Evolutionary conservation across 2,329 filamentous ascomycete genomes (phyloP).

Genomic region (Cercospora zeina): DNA sequence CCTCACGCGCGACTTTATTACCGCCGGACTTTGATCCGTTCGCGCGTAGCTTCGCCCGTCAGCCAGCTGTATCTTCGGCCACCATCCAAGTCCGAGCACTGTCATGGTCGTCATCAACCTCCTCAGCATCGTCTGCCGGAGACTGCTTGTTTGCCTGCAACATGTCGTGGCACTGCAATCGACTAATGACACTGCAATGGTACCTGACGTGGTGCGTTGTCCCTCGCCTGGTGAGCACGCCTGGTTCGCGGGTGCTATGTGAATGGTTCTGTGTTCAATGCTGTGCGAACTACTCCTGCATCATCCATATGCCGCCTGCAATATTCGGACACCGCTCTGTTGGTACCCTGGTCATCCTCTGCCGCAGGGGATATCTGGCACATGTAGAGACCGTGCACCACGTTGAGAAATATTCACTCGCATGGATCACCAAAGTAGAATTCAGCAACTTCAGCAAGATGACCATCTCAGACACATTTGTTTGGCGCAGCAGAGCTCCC

Average conservation of each 20-base stretch:
- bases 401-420: too few relatives aligned
- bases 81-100: neutral
- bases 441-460: too few relatives aligned
- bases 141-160: neutral
- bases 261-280: constrained; percentile 12
- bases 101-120: neutral
- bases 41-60: neutral
- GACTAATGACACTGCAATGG: constrained; percentile 4
- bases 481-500: too few relatives aligned
- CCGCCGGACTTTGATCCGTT: neutral
- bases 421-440: too few relatives aligned
- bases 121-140: neutral
- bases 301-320: neutral
- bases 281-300: constrained; percentile 14
- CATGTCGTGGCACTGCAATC: neutral
- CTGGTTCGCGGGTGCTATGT: constrained; percentile 9
- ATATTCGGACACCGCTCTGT: constrained; percentile 5
- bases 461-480: too few relatives aligned
- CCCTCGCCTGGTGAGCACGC: constrained; percentile 7
- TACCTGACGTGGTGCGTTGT: constrained; percentile 19
- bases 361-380: neutral
- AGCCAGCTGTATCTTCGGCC: neutral
- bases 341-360: neutral
- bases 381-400: too few relatives aligned
- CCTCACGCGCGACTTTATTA: neutral